Evolutionary conservation across 2,329 filamentous ascomycete species (phyloP).

Genomic region (Teratosphaeria nubilosa): DNA sequence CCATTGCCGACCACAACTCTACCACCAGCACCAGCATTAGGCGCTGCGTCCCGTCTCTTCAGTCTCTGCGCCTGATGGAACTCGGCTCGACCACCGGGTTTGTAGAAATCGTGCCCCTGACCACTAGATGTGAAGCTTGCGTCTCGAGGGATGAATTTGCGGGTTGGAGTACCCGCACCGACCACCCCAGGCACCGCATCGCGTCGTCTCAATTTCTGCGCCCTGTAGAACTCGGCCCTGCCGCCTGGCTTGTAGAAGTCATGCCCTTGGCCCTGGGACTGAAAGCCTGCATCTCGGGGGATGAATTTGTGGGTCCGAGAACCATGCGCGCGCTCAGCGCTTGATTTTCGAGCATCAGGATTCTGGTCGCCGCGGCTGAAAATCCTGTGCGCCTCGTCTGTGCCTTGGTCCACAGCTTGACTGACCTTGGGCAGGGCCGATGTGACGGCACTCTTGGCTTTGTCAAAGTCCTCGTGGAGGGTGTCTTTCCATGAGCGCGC

Average conservation of each 20-base stretch:
- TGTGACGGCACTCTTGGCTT: neutral
- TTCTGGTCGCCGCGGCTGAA: neutral
- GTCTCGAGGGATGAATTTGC: neutral
- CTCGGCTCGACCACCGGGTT: neutral
- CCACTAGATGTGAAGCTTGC: neutral
- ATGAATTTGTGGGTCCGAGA: neutral
- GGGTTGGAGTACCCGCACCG: neutral
- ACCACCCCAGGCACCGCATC: neutral
- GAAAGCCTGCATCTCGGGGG: neutral
- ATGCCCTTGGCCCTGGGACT: neutral
- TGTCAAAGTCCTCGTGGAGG: neutral
- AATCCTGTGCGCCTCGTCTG: neutral
- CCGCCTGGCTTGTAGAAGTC: neutral
- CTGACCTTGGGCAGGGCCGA: neutral
- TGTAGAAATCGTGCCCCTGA: neutral
- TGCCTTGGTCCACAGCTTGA: neutral
- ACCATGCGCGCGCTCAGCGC: neutral
- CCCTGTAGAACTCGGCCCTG: neutral
- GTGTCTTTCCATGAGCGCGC: neutral
- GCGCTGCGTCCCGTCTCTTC: neutral
- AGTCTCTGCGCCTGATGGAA: neutral
- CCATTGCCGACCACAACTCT: neutral
- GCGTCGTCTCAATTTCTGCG: neutral
- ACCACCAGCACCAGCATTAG: neutral
- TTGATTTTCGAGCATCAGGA: neutral